phyloP scores from a whole-genome alignment of 2,329 filamentous ascomycete genomes.

The Neoarthrinium moseri region DNA sequence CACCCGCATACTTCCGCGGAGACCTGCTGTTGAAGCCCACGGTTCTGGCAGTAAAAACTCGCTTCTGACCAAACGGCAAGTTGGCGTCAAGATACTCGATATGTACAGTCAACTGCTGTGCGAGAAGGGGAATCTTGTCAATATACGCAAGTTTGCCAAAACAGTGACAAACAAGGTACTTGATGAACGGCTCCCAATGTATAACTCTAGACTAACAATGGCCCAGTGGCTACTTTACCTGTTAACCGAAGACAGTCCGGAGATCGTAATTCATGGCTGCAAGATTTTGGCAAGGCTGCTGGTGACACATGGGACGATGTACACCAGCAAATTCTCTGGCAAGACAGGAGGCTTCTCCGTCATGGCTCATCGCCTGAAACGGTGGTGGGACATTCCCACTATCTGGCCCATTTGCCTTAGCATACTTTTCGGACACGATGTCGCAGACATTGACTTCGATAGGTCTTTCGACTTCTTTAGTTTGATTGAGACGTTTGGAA shows the following conservation, averaged over 20 bases:
- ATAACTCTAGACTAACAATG: constrained; percentile 30
- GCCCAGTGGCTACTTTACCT: constrained; percentile 85
- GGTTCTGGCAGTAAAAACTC: constrained; percentile 28
- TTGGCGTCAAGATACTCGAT: constrained; percentile 72
- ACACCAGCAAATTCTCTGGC: constrained; percentile 77
- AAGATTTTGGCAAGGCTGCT: constrained; percentile 84
- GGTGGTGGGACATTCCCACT: constrained; percentile 84
- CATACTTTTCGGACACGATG: constrained; percentile 82
- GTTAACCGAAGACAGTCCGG: constrained; percentile 79
- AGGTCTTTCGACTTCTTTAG: constrained; percentile 71
- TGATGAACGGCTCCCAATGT: constrained; percentile 20
- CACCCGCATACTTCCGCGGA: constrained; percentile 38
- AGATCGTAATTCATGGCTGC: constrained; percentile 76
- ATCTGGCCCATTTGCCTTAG: constrained; percentile 89
- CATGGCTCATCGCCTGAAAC: constrained; percentile 76
- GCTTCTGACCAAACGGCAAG: constrained; percentile 61
- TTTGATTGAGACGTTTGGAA: constrained; percentile 72
- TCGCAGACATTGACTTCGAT: constrained; percentile 71
- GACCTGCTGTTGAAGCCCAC: constrained; percentile 34
- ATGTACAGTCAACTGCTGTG: constrained; percentile 80
- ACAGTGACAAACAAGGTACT: constrained; percentile 91
- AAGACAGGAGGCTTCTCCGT: constrained; percentile 88
- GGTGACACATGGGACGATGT: constrained; percentile 75
- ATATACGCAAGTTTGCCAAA: constrained; percentile 84
- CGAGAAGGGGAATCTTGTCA: constrained; percentile 63